Base-by-base conservation (phyloP, 768 basidiomycete species). In the Boletus insuetus region DNA sequence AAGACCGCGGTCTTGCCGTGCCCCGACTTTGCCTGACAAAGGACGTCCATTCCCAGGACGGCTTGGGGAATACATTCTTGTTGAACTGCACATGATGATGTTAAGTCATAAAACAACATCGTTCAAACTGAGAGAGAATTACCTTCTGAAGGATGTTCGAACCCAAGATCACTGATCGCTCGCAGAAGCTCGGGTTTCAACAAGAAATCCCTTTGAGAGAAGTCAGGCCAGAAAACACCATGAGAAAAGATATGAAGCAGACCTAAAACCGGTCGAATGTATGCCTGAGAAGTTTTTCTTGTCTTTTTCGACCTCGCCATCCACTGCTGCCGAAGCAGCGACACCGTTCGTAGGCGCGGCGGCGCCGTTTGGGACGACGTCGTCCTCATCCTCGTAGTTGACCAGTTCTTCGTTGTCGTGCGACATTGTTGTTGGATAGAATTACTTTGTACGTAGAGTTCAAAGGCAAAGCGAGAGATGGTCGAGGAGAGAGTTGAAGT, bases 1-100 rank as follows among this genome's bases (percentile, higher is more conserved):
- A 99, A 99, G 58, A 99, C 97, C 22, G 97, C 97, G 19, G 97
- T 99, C 79, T 99, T 99, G 67, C 94, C 93, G 69, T 94, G 89
- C 68, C 97, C 97, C 44, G 97, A 99, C 76, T 98, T 99, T 58
- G 97, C 97, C 76, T 99, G 97, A 75, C 97, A 99, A 45, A 99
- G 84, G 42, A 99, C 96, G 68, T 99, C 97, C 92, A 98, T 98
- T 59, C 97, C 97, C 51, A 99, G 82, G 64, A 99, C 97, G 54
- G 97, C 96, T 77, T 99, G 97, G 43, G 97, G 97, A 65, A 99
- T 98, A 74, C 97, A 98, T 79, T 99, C 97, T 79, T 99, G 97
- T 78, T 99, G 97, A 60, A 99, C 97, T 98, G 66, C 9, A 16
- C 58, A 48, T 14, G 26, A 29, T 16, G 39, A 20, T 9, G 6